A percentile compares a stretch with the other conserved stretches of the same genome.
These are phyloP conservation scores for Candida bentonensis DNA, from an alignment of 805 yeast species.

Conservation along the genomic window DNA sequence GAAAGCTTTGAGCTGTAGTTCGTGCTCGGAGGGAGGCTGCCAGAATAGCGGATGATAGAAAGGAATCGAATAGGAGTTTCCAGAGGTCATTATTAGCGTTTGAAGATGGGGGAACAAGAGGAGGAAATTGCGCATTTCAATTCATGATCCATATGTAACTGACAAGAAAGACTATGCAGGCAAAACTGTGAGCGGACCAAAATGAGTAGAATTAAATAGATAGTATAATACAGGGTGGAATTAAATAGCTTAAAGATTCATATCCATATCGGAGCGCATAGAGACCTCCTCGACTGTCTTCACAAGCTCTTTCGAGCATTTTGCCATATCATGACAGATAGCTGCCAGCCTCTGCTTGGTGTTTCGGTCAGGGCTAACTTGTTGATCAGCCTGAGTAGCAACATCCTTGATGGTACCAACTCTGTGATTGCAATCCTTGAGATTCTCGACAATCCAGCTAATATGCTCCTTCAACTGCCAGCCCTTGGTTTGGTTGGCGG, in stretches of 20 bases:
- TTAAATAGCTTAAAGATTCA: conserved; percentile 56
- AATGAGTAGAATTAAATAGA: not conserved
- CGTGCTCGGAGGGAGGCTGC: not conserved
- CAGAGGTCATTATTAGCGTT: not conserved
- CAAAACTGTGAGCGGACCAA: no score
- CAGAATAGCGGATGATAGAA: not conserved
- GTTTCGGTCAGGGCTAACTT: conserved; percentile 45
- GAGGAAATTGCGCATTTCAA: no score
- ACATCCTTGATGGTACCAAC: conserved; percentile 56
- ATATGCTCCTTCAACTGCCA: conserved; percentile 81
- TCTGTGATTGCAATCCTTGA: conserved; percentile 73
- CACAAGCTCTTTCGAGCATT: conserved; percentile 89
- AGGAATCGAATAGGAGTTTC: not conserved
- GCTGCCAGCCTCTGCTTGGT: conserved; percentile 92
- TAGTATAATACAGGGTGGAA: conserved; percentile 6
- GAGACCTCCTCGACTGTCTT: conserved; percentile 94
- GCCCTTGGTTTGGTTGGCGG: conserved; percentile 83
- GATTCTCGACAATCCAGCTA: conserved; percentile 73
- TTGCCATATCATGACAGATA: conserved; percentile 89
- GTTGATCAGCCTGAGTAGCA: conserved; percentile 19
- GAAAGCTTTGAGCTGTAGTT: not conserved
- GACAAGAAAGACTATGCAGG: no score
- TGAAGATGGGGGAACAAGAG: not conserved
- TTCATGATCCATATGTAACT: no score
- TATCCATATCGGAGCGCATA: conserved; percentile 70